A percentile compares a stretch with the other conserved stretches of the same genome.
These are phyloP conservation scores for Mycosphaerella arachidis DNA, from an alignment of 2,329 filamentous ascomycete species.

Conservation along the genomic window DNA sequence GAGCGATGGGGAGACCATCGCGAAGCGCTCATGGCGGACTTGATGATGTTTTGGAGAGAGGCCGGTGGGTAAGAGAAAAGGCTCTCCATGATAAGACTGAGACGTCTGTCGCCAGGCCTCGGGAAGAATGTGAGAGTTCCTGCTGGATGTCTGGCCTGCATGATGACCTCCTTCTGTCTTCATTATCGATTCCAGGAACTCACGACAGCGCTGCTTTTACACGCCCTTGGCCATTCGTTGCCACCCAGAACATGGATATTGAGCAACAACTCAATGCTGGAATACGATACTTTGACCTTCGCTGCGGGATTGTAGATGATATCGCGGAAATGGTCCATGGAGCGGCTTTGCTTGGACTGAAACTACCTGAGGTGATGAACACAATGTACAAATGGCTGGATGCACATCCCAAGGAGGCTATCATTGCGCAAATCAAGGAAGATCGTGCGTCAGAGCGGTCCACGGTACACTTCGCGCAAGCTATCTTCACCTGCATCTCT, in stretches of 20 bases:
- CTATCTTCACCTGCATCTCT: slow-evolving; percentile 31
- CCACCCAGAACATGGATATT: slow-evolving; percentile 31
- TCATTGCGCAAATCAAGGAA: slow-evolving; percentile 35
- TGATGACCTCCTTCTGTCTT: slow-evolving; percentile 25
- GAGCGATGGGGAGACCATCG: background rate
- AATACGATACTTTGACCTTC: slow-evolving; percentile 36
- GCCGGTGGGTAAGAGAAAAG: background rate
- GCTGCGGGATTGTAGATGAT: slow-evolving; percentile 32
- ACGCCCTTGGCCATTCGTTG: slow-evolving; percentile 32
- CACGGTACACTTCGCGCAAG: slow-evolving; percentile 36
- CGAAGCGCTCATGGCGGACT: background rate
- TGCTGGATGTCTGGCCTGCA: slow-evolving; percentile 22
- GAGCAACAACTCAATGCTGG: slow-evolving; percentile 31
- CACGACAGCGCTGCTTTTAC: slow-evolving; percentile 36
- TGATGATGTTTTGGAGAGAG: background rate
- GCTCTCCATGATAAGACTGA: background rate
- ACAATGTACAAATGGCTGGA: slow-evolving; percentile 30
- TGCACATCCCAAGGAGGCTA: slow-evolving; percentile 28
- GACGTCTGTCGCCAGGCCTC: background rate
- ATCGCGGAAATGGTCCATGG: slow-evolving; percentile 36
- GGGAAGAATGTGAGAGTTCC: background rate
- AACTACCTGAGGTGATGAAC: slow-evolving; percentile 26
- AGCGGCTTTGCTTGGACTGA: slow-evolving; percentile 27
- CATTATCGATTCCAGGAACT: slow-evolving; percentile 34
- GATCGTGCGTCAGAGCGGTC: slow-evolving; percentile 32